These are phyloP conservation scores for Niveomyces coronatus DNA, from an alignment of 2,329 filamentous ascomycete genomes.

Conservation along the genomic window DNA sequence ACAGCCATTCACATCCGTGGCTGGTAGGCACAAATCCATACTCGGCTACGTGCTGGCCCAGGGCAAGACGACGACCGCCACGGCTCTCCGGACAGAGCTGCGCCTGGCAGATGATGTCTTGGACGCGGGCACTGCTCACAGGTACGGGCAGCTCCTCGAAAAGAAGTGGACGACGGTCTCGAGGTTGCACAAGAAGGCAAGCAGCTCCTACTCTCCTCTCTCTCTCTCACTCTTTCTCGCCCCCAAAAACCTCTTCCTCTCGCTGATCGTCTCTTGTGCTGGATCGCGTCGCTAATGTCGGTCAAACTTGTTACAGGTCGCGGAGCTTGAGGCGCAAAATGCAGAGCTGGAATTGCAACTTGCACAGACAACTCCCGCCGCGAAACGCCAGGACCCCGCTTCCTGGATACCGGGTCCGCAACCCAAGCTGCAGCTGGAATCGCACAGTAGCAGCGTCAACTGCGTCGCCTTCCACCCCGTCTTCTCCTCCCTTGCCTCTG, in stretches of 20 bases:
- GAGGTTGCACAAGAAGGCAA: slow-evolving; percentile 85
- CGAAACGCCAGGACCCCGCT: slow-evolving; percentile 64
- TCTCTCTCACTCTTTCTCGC: too few relatives aligned
- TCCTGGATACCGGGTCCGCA: slow-evolving; percentile 74
- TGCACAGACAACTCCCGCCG: slow-evolving; percentile 64
- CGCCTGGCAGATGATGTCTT: slow-evolving; percentile 58
- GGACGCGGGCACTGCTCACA: slow-evolving; percentile 73
- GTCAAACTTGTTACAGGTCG: slow-evolving; percentile 55
- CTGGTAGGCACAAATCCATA: slow-evolving; percentile 74
- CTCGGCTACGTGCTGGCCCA: slow-evolving; percentile 75
- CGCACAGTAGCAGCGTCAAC: slow-evolving; percentile 70
- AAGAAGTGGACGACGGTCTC: slow-evolving; percentile 99
- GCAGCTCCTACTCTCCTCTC: too few relatives aligned
- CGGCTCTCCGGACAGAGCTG: slow-evolving; percentile 64
- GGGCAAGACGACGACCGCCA: slow-evolving; percentile 58
- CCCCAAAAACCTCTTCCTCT: too few relatives aligned
- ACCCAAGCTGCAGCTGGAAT: slow-evolving; percentile 72
- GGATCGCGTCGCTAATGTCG: slow-evolving; percentile 1
- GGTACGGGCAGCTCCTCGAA: slow-evolving; percentile 87
- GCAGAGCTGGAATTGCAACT: slow-evolving; percentile 67
- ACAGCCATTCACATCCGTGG: too few relatives aligned
- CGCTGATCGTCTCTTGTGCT: too few relatives aligned
- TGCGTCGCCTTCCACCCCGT: slow-evolving; percentile 87
- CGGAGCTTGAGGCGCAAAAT: slow-evolving; percentile 77
- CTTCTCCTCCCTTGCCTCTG: slow-evolving; percentile 82